These are phyloP conservation scores for Pseudogymnoascus sp. DNA, from an alignment of 2,329 filamentous ascomycete genomes.

Conservation along the genomic window DNA sequence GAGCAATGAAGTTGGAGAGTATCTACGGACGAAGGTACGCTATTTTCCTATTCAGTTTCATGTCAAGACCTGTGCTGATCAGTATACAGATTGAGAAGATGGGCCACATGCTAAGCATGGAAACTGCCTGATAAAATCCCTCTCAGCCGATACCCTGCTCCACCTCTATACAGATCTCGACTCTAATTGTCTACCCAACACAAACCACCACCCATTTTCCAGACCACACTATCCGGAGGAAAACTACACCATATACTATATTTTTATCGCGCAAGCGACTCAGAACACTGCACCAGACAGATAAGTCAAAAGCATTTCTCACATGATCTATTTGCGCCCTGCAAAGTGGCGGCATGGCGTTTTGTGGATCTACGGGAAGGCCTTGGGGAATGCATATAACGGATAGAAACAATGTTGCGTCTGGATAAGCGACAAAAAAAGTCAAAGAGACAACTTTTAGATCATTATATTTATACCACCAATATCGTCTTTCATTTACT, in stretches of 20 bases:
- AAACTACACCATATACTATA: background rate
- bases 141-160: background rate
- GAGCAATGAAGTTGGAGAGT: slow-evolving; percentile 85
- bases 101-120: slow-evolving; percentile 60
- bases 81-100: slow-evolving; percentile 68
- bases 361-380: background rate
- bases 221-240: background rate
- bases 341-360: background rate
- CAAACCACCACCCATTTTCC: background rate
- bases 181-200: background rate
- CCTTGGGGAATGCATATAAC: background rate
- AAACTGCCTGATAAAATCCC: background rate
- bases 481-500: background rate
- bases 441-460: background rate
- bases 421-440: slow-evolving; percentile 3
- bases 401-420: background rate
- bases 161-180: background rate
- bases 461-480: slow-evolving; percentile 9
- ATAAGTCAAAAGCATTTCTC: background rate
- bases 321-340: background rate
- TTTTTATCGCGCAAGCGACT: background rate
- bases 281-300: background rate
- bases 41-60: slow-evolving; percentile 13
- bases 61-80: slow-evolving; percentile 8
- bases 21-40: slow-evolving; percentile 85